A percentile compares a stretch with the other conserved stretches of the same genome.
These are phyloP conservation scores for Hypericum perforatum DNA, from an alignment of 345 rosid genomes.

Conservation along the genomic window DNA sequence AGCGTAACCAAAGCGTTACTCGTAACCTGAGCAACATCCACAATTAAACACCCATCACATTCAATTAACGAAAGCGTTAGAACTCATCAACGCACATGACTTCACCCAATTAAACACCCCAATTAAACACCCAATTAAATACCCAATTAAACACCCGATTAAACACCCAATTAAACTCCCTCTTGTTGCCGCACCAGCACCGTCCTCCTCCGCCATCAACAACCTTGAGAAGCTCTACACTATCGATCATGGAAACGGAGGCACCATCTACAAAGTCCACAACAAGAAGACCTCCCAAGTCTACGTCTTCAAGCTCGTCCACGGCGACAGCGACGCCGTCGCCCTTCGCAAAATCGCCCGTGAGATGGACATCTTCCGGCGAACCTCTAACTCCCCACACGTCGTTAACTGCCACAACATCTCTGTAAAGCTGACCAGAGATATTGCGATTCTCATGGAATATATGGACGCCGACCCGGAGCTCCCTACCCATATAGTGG, in stretches of 20 bases:
- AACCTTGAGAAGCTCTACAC: conserved; percentile 64
- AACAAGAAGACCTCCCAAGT: conserved; percentile 43
- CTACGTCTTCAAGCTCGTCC: conserved; percentile 61
- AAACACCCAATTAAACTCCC: too few relatives aligned
- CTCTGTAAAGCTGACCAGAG: conserved; percentile 43
- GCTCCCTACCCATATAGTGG: conserved; percentile 36
- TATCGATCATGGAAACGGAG: too few relatives aligned
- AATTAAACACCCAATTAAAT: too few relatives aligned
- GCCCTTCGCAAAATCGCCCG: conserved; percentile 54
- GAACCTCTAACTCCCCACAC: conserved; percentile 61
- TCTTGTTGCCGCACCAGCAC: too few relatives aligned
- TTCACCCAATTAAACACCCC: too few relatives aligned
- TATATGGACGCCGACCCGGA: conserved; percentile 70
- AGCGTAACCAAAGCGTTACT: too few relatives aligned
- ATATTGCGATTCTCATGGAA: conserved; percentile 79
- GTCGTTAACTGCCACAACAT: conserved; percentile 52
- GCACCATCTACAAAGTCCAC: conserved; percentile 71
- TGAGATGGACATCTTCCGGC: conserved; percentile 63
- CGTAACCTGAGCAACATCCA: too few relatives aligned
- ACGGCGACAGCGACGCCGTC: conserved; percentile 43
- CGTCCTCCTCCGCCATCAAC: conserved; percentile 10
- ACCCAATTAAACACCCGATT: too few relatives aligned
- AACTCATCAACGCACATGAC: too few relatives aligned
- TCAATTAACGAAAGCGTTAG: too few relatives aligned
- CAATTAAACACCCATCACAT: too few relatives aligned